A percentile compares a stretch with the other conserved stretches of the same genome.
These are phyloP conservation scores for Amanita phalloides DNA, from an alignment of 768 basidiomycete genomes.

Conservation along the genomic window DNA sequence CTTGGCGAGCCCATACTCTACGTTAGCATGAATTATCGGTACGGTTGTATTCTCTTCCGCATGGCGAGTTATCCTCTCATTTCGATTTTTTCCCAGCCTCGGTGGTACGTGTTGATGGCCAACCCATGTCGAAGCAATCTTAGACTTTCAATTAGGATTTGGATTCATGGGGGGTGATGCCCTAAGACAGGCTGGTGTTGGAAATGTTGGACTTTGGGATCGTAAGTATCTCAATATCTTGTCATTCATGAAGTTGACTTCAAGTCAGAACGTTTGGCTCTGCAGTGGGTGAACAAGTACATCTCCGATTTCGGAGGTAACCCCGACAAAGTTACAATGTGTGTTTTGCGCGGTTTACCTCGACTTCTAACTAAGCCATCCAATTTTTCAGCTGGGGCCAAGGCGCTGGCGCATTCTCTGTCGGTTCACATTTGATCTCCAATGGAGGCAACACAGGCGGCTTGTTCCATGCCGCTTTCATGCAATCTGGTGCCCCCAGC, in stretches of 20 bases:
- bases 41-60: constrained; percentile 9
- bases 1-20: constrained; percentile 23
- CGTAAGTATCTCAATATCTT: constrained; percentile 20
- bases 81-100: no score
- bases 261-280: constrained; percentile 28
- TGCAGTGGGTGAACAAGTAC: constrained; percentile 45
- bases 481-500: constrained; percentile 20
- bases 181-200: constrained; percentile 25
- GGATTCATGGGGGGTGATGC: constrained; percentile 32
- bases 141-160: constrained; percentile 10
- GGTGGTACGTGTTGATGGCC: no score
- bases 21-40: constrained; percentile 33
- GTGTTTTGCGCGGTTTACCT: neutral
- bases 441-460: constrained; percentile 20
- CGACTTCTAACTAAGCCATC: neutral
- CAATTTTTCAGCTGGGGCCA: constrained; percentile 26
- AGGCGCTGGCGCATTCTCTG: constrained; percentile 35
- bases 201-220: constrained; percentile 42
- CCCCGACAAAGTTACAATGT: constrained; percentile 31
- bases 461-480: constrained; percentile 27
- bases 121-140: no score
- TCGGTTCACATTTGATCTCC: constrained; percentile 24
- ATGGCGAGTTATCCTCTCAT: neutral
- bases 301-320: constrained; percentile 46
- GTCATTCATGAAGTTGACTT: neutral